A percentile compares a stretch with the other conserved stretches of the same genome.
These are phyloP conservation scores for Tuber aestivum DNA, from an alignment of 495 filamentous ascomycete genomes.

Conservation along the genomic window DNA sequence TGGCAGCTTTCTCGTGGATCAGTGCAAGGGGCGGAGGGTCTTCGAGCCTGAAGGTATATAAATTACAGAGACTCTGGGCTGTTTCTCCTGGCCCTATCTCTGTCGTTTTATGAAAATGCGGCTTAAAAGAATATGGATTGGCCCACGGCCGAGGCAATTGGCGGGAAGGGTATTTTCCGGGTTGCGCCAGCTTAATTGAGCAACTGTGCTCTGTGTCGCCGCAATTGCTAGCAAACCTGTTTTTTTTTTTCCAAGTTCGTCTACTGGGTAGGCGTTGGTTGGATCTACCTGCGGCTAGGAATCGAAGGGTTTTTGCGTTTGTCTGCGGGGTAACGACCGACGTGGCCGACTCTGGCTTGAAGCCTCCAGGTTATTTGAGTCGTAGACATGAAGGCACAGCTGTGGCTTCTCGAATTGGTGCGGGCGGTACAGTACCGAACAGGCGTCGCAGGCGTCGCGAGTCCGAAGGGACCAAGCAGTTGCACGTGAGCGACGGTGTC, in stretches of 20 bases:
- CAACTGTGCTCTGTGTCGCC: not conserved
- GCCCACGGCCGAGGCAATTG: not conserved
- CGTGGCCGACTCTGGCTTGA: not conserved
- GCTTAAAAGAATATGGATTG: not conserved
- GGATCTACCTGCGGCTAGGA: not conserved
- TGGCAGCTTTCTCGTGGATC: not conserved
- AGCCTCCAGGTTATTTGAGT: not conserved
- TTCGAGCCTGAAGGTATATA: not conserved
- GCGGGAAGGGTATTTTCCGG: not conserved
- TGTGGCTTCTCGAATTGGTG: not conserved
- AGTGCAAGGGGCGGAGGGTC: not conserved
- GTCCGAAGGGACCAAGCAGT: not conserved
- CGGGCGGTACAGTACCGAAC: not conserved
- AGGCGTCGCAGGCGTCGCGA: not conserved
- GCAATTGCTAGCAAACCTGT: conserved; percentile 3
- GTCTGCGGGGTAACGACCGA: not conserved
- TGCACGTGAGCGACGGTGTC: not conserved
- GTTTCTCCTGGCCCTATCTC: not conserved
- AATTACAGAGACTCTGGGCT: not conserved
- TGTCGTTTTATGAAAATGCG: not conserved
- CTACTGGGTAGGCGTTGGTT: not conserved
- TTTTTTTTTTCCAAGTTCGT: not conserved
- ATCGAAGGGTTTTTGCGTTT: not conserved
- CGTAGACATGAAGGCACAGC: not conserved
- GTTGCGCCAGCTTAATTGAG: not conserved